A percentile compares a stretch with the other conserved stretches of the same genome.
These are phyloP conservation scores for Psidium friedrichsthalianum DNA, from an alignment of 345 rosid genomes.

Conservation along the genomic window DNA sequence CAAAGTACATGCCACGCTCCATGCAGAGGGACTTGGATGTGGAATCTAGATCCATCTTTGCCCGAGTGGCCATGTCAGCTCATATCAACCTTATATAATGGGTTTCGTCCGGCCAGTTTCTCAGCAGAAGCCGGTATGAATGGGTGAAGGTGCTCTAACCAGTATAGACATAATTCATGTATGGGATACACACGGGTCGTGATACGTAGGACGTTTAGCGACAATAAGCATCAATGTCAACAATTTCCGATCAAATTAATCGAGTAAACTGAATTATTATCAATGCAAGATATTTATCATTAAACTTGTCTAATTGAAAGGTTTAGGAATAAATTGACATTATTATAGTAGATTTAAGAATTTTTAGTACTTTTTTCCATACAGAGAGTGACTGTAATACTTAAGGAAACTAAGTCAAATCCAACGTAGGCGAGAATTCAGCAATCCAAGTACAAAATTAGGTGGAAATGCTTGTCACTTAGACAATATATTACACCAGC, in stretches of 20 bases:
- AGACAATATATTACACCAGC: not conserved
- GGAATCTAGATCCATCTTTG: not conserved
- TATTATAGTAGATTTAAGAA: no score
- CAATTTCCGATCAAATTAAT: no score
- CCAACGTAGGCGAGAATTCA: not conserved
- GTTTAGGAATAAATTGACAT: no score
- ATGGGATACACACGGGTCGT: accelerated
- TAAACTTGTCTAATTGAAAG: no score
- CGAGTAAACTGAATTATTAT: no score
- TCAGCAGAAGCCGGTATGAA: not conserved
- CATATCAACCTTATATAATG: not conserved
- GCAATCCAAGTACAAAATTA: not conserved
- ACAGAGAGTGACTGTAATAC: not conserved
- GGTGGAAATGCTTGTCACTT: not conserved
- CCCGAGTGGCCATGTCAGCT: accelerated
- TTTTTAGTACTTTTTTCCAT: no score
- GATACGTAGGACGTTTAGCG: no score
- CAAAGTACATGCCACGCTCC: not conserved
- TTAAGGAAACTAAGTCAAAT: not conserved
- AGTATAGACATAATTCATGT: not conserved
- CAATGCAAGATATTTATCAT: no score
- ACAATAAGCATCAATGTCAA: no score
- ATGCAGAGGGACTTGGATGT: not conserved
- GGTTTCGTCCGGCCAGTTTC: not conserved
- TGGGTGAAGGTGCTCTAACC: not conserved